Percentiles rank a stretch among this genome's conserved stretches.
phyloP scores from a whole-genome alignment of 495 filamentous ascomycete species.

The Trichoderma reesei region DNA sequence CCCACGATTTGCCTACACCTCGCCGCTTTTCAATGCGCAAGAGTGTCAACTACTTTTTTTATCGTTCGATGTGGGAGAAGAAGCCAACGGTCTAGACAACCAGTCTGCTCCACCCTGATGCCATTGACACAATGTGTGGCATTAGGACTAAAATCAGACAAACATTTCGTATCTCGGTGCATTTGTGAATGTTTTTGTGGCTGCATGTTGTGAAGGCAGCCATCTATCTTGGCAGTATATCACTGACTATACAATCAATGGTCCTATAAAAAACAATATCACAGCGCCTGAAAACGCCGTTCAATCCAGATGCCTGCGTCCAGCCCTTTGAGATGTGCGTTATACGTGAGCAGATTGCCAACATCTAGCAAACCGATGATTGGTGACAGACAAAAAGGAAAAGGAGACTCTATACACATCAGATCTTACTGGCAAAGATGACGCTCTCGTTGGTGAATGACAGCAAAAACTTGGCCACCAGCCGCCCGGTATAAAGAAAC shows the following conservation, averaged over 20 bases:
- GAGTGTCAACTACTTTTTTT: slow-evolving; percentile 39
- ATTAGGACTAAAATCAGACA: slow-evolving; percentile 52
- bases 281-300: background rate
- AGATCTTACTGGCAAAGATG: slow-evolving; percentile 21
- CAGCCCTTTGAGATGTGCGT: background rate
- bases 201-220: background rate
- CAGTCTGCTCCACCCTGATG: slow-evolving; percentile 53
- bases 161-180: slow-evolving; percentile 24
- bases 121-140: slow-evolving; percentile 35
- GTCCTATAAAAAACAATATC: background rate
- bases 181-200: background rate
- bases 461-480: slow-evolving; percentile 39
- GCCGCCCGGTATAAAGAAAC: slow-evolving; percentile 38
- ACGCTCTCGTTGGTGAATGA: slow-evolving; percentile 38
- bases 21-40: slow-evolving; percentile 39
- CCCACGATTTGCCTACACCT: slow-evolving; percentile 51
- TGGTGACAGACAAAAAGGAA: background rate
- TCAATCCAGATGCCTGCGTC: background rate
- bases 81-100: slow-evolving; percentile 51
- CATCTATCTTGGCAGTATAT: background rate
- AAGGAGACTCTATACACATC: background rate
- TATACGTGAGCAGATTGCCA: background rate
- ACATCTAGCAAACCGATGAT: background rate
- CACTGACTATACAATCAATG: background rate
- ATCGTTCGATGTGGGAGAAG: slow-evolving; percentile 51